Conservation (phyloP, 2,329 filamentous ascomycete genomes). For the Pyrenophora seminiperda region DNA sequence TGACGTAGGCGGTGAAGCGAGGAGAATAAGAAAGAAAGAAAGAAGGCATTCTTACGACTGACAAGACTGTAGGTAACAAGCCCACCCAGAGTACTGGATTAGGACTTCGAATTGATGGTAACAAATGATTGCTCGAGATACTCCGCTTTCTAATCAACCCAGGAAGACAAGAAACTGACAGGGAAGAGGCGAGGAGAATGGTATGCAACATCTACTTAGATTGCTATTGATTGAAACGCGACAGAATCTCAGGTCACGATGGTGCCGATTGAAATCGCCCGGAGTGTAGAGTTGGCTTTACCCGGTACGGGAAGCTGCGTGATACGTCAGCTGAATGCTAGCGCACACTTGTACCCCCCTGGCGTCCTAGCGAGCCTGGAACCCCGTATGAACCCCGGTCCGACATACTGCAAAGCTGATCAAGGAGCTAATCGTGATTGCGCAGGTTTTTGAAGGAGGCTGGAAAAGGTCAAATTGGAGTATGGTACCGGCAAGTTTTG, state of each 20-base stretch:
- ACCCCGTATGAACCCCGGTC: conserved; percentile 16
- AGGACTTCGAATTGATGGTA: conserved; percentile 27
- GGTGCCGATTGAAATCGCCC: conserved; percentile 33
- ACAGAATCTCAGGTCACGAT: conserved; percentile 22
- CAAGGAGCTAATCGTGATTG: conserved; percentile 6
- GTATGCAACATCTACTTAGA: conserved; percentile 37
- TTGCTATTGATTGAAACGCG: conserved; percentile 39
- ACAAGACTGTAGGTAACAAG: conserved; percentile 22
- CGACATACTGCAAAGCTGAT: conserved; percentile 8
- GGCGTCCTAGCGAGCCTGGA: conserved; percentile 26
- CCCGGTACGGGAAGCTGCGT: conserved; percentile 21
- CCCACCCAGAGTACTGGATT: conserved; percentile 18
- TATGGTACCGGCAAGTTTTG: conserved; percentile 1
- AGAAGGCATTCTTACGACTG: conserved; percentile 26
- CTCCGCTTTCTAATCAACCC: conserved; percentile 26
- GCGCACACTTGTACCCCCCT: conserved; percentile 19
- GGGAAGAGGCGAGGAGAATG: conserved; percentile 23
- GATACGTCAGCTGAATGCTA: conserved; percentile 31
- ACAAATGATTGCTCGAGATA: conserved; percentile 31
- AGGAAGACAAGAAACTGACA: conserved; percentile 28
- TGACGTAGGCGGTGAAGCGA: conserved; percentile 5
- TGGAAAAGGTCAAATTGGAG: background rate
- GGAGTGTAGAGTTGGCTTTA: conserved; percentile 27
- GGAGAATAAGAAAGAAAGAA: conserved; percentile 18
- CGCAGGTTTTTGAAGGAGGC: conserved; percentile 5